Evolutionary conservation across 805 yeast genomes (phyloP).

Genomic region (Ogataea trehaloabstinens): DNA sequence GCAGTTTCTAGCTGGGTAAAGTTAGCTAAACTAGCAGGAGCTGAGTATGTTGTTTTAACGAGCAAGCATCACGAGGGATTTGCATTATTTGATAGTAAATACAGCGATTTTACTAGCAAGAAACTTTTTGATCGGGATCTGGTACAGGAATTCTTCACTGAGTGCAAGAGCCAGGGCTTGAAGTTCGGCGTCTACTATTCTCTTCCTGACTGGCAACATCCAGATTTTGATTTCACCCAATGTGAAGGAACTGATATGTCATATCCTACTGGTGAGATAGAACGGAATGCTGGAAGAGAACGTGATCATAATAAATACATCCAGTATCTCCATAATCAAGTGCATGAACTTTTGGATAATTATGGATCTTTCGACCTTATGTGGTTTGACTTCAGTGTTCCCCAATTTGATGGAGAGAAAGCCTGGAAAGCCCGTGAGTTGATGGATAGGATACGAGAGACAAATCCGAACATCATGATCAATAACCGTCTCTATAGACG

Average conservation of each 20-base stretch:
- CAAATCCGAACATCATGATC: conserved; percentile 6
- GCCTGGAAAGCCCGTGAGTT: conserved; percentile 7
- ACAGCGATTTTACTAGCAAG: conserved; percentile 3
- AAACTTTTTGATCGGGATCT: conserved; percentile 3
- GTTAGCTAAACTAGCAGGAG: conserved; percentile 6
- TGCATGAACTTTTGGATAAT: conserved; percentile 6
- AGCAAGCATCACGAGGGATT: conserved; percentile 10
- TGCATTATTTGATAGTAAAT: conserved; percentile 4
- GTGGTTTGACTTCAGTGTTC: conserved; percentile 8
- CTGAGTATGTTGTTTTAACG: conserved; percentile 8
- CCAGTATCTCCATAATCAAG: conserved; percentile 6
- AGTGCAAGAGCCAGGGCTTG: conserved; percentile 6
- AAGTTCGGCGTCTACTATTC: conserved; percentile 8
- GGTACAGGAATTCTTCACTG: conserved; percentile 5
- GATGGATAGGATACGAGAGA: conserved; percentile 3
- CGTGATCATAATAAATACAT: conserved; percentile 7
- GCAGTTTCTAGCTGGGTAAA: conserved; percentile 1
- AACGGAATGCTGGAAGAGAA: conserved; percentile 3
- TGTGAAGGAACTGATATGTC: conserved; percentile 4
- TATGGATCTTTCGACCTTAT: conserved; percentile 7
- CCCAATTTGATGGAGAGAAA: conserved; percentile 8
- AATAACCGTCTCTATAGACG: conserved; percentile 9
- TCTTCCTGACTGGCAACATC: conserved; percentile 9
- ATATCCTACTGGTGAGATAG: conserved; percentile 6
- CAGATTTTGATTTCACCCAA: conserved; percentile 8